Conservation (phyloP, 768 basidiomycete species). For the Candolleomyces efflorescens region DNA sequence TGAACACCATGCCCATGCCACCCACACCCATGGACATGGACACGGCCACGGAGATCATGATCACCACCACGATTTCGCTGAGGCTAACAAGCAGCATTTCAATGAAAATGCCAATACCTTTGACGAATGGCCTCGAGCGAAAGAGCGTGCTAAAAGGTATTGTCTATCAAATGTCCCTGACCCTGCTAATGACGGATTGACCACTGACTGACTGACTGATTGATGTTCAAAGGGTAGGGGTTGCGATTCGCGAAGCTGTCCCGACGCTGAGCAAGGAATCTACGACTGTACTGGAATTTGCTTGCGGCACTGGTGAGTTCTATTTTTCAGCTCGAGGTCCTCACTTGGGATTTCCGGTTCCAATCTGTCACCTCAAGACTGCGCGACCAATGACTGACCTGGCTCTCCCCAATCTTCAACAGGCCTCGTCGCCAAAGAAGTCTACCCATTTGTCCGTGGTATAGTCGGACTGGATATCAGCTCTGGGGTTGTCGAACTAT, state of each 20-base stretch:
- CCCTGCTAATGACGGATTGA: background rate
- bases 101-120: background rate
- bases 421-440: conserved; percentile 57
- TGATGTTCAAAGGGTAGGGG: conserved; percentile 17
- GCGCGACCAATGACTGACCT: too few species aligned
- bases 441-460: conserved; percentile 50
- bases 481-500: conserved; percentile 57
- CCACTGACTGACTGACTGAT: too few species aligned
- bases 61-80: background rate
- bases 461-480: conserved; percentile 71
- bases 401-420: too few species aligned
- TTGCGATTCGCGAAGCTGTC: conserved; percentile 28
- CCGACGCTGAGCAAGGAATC: conserved; percentile 40
- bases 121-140: conserved; percentile 9
- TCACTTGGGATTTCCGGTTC: too few species aligned
- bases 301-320: conserved; percentile 57
- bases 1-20: background rate
- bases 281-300: conserved; percentile 61
- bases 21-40: background rate
- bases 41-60: conserved; percentile 1
- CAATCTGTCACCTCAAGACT: too few species aligned
- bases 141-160: conserved; percentile 14
- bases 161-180: background rate
- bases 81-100: conserved; percentile 8
- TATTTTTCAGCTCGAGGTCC: too few species aligned